A percentile compares a stretch with the other conserved stretches of the same genome.
These are phyloP conservation scores for Ophiocordyceps polyrhachis-furcata DNA, from an alignment of 2,329 filamentous ascomycete species.

Conservation along the genomic window DNA sequence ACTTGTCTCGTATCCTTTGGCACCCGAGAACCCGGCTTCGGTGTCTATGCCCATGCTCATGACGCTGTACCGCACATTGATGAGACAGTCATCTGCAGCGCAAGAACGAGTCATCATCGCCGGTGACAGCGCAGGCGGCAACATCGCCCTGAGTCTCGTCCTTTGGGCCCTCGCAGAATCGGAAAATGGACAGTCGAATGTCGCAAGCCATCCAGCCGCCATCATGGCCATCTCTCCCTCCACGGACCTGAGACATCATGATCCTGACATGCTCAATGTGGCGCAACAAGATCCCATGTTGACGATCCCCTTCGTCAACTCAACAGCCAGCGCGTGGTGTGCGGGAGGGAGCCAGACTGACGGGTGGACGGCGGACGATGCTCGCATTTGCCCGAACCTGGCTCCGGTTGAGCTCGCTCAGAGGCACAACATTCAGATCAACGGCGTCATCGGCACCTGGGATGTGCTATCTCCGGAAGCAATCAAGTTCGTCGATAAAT, in stretches of 20 bases:
- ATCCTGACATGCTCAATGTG: slow-evolving; percentile 4
- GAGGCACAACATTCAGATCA: slow-evolving; percentile 21
- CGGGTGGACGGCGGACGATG: slow-evolving; percentile 11
- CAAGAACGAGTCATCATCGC: slow-evolving; percentile 26
- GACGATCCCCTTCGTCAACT: slow-evolving; percentile 5
- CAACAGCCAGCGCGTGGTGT: slow-evolving; percentile 10
- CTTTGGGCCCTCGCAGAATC: slow-evolving; percentile 15
- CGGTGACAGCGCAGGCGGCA: slow-evolving; percentile 37
- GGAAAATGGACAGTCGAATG: slow-evolving; percentile 4
- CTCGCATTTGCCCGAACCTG: slow-evolving; percentile 28
- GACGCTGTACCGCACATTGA: slow-evolving; percentile 21
- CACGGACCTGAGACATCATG: slow-evolving; percentile 14
- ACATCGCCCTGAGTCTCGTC: slow-evolving; percentile 22
- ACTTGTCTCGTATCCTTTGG: slow-evolving; percentile 33
- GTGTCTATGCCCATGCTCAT: slow-evolving; percentile 26
- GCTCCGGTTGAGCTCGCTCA: slow-evolving; percentile 17
- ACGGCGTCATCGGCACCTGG: slow-evolving; percentile 30
- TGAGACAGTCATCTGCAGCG: slow-evolving; percentile 17
- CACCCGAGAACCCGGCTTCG: slow-evolving; percentile 30
- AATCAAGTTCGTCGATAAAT: slow-evolving; percentile 25
- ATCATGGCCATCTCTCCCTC: slow-evolving; percentile 24
- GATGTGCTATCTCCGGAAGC: slow-evolving; percentile 36
- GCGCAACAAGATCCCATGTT: slow-evolving; percentile 10
- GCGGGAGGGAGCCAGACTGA: background rate
- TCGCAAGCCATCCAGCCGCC: slow-evolving; percentile 10